Base-by-base conservation (phyloP, 208 protist genomes). In the Trypanosoma lewisi region DNA sequence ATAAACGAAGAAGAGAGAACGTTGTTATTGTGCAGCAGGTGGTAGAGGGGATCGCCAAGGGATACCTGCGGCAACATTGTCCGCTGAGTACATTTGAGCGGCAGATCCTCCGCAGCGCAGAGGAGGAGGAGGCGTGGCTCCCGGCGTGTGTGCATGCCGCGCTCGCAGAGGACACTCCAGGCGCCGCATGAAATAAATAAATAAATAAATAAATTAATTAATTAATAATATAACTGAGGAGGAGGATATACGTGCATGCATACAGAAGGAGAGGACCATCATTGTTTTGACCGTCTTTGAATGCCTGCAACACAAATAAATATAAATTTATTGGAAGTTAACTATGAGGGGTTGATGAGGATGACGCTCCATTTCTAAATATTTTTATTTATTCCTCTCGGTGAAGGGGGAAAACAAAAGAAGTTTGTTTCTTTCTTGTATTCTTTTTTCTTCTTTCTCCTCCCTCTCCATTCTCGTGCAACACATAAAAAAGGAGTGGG, bases 1-100 rank as follows among this genome's bases (percentile, higher is more conserved):
- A n/a, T n/a, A n/a, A n/a, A n/a, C n/a, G n/a, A n/a, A 17, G 16
- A 2, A 44, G 37, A 16, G n/a, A n/a, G 16, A 33, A 28, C 19
- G 42, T 25, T 17, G 11, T 19, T 14, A 51, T 67, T 62, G 41
- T 66, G 67, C 57, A 53, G 17, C 56, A 48, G 17, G 21, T 83
- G 36, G 64, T 66, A 0, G 66, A 77, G 7, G 78, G 78, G 12
- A 33, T 80, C 4, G 28, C 67, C 53, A 61, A 48, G 16, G 31
- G 28, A 39, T 79, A 77, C 34, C 31, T 77, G 25, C 66, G 58
- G 2, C 67, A 69, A 49, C 67, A 65, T 36, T 14, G 45, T n/a
- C 39, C 53, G 33, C 34, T 66, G 36, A 60, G 34, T 33, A n/a
- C 30, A 4, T 67, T 73, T 66, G 67, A 67, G 50, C 21, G 30